These are phyloP conservation scores for Saccharum officinarum DNA, from an alignment of 176 grass and related monocot species.

Conservation along the genomic window DNA sequence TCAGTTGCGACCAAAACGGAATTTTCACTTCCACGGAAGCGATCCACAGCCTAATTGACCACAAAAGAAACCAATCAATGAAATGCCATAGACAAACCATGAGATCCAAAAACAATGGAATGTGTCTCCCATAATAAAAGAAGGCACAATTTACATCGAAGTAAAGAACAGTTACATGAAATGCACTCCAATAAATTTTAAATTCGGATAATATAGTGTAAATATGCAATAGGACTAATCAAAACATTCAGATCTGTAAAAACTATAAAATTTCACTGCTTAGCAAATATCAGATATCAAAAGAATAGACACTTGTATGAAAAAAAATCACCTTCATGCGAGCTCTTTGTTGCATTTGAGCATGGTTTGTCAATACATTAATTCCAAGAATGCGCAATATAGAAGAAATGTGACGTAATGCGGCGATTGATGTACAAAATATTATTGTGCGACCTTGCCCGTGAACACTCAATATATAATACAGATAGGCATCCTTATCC, in stretches of 20 bases:
- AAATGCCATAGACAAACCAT: background rate
- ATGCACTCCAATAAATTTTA: constrained; percentile 18
- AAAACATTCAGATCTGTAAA: constrained; percentile 1
- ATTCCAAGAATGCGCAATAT: constrained; percentile 69
- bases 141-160: background rate
- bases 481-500: constrained; percentile 91
- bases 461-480: constrained; percentile 92
- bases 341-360: constrained; percentile 99
- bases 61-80: constrained; percentile 18
- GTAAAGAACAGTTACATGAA: background rate
- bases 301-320: background rate
- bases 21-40: constrained; percentile 81
- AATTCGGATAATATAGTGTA: background rate
- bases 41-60: constrained; percentile 69
- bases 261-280: constrained; percentile 5
- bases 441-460: constrained; percentile 88
- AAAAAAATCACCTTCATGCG: constrained; percentile 77
- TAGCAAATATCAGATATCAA: background rate
- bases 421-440: constrained; percentile 94
- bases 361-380: constrained; percentile 82
- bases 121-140: background rate
- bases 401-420: constrained; percentile 79
- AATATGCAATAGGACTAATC: background rate
- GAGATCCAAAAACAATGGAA: background rate
- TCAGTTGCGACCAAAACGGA: constrained; percentile 79